These are phyloP conservation scores for Royoungia palumana DNA, from an alignment of 768 basidiomycete genomes.

Conservation along the genomic window DNA sequence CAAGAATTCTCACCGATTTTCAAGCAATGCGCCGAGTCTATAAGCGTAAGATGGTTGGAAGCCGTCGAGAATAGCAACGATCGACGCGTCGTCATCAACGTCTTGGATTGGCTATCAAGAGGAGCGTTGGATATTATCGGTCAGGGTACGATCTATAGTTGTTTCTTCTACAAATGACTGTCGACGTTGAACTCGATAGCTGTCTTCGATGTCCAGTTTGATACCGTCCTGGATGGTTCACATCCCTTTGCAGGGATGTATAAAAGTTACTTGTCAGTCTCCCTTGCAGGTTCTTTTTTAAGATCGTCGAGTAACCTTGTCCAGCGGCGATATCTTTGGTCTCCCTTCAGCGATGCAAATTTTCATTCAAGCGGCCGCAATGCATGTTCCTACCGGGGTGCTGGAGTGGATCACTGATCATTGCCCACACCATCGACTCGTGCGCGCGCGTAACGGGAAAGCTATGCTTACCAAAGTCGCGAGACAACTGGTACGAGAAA, in stretches of 20 bases:
- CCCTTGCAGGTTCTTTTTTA: too few relatives aligned
- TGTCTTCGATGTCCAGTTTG: constrained; percentile 40
- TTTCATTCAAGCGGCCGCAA: constrained; percentile 9
- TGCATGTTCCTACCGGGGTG: constrained; percentile 13
- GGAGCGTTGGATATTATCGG: constrained; percentile 38
- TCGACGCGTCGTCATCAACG: constrained; percentile 12
- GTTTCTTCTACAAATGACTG: background rate
- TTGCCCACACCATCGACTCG: constrained; percentile 15
- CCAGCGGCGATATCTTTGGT: constrained; percentile 12
- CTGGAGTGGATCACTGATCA: constrained; percentile 35
- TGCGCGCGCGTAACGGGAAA: constrained; percentile 15
- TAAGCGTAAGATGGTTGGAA: constrained; percentile 19
- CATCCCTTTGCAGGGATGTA: constrained; percentile 8
- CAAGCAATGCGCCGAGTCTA: constrained; percentile 29
- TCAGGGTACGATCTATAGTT: background rate
- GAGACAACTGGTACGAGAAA: constrained; percentile 18
- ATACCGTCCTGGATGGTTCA: background rate
- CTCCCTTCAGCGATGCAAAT: constrained; percentile 1
- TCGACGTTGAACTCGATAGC: constrained; percentile 19
- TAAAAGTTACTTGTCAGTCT: constrained; percentile 4
- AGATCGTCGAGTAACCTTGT: background rate
- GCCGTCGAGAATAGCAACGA: background rate
- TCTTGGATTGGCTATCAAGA: constrained; percentile 32
- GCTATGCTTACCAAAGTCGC: constrained; percentile 7
- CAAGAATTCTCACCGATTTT: constrained; percentile 51